phyloP scores from a whole-genome alignment of 2,329 filamentous ascomycete genomes.

The Epichloe sp. region DNA sequence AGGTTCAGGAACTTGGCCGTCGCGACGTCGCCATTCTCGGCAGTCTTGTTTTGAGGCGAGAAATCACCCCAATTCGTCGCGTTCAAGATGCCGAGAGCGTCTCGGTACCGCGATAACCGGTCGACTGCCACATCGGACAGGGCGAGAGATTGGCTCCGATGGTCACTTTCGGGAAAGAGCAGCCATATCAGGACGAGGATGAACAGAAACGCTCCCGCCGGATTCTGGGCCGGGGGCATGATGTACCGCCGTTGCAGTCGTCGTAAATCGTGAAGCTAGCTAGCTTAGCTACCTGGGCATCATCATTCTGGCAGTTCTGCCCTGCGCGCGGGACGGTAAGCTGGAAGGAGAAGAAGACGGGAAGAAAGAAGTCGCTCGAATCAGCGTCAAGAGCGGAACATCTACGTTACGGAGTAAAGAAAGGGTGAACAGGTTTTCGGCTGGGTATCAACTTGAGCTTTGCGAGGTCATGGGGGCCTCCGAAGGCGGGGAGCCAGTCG shows the following conservation, averaged over 20 bases:
- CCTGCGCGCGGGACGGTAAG: not conserved
- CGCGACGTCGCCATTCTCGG: constrained; percentile 12
- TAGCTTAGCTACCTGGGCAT: constrained; percentile 4
- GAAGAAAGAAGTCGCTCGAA: not conserved
- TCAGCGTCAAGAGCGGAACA: not conserved
- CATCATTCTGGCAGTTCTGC: constrained; percentile 7
- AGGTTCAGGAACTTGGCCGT: constrained; percentile 47
- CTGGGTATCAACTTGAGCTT: not conserved
- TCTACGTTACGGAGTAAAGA: not conserved
- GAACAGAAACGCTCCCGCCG: constrained; percentile 17
- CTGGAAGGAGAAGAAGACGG: not conserved
- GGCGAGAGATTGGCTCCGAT: constrained; percentile 18
- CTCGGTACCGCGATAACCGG: constrained; percentile 37
- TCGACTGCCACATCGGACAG: constrained; percentile 25
- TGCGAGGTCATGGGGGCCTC: not conserved
- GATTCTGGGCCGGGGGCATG: constrained; percentile 35
- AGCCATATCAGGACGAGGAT: constrained; percentile 26
- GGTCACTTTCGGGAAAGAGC: constrained; percentile 24
- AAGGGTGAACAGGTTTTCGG: not conserved
- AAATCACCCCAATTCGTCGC: constrained; percentile 49
- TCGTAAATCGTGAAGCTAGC: constrained; percentile 2
- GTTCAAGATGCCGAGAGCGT: constrained; percentile 41
- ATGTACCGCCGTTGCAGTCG: constrained; percentile 6
- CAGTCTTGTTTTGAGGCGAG: constrained; percentile 23
- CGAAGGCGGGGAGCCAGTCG: too few species aligned